These are phyloP conservation scores for Effrenium voratum DNA, from an alignment of 73 alveolate species.

Conservation along the genomic window DNA sequence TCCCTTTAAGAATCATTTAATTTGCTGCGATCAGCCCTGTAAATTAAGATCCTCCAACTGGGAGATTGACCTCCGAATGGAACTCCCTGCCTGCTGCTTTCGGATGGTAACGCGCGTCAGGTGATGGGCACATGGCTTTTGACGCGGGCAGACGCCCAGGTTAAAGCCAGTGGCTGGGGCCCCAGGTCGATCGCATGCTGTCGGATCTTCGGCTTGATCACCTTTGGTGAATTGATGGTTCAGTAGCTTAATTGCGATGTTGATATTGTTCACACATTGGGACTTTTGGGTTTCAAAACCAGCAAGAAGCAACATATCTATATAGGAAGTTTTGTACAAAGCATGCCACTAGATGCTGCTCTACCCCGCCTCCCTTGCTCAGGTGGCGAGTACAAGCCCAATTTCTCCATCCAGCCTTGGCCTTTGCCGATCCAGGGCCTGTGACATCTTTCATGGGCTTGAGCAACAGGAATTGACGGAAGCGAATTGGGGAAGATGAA, in stretches of 20 bases:
- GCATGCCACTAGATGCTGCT: neutral
- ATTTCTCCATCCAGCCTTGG: slow-evolving; percentile 57
- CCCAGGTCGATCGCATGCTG: neutral
- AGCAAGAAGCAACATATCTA: neutral
- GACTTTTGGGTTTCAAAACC: neutral
- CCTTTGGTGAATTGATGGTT: neutral
- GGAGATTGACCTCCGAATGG: too few relatives aligned
- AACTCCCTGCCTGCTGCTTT: too few relatives aligned
- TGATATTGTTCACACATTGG: neutral
- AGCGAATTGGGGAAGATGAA: too few relatives aligned
- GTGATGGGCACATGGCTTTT: slow-evolving; percentile 89
- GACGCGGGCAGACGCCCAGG: slow-evolving; percentile 67
- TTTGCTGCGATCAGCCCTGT: too few relatives aligned
- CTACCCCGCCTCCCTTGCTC: too few relatives aligned
- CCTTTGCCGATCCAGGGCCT: too few relatives aligned
- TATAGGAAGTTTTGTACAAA: neutral
- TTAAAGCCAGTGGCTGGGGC: slow-evolving; percentile 63
- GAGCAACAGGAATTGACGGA: too few relatives aligned
- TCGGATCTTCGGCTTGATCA: neutral
- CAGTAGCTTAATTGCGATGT: neutral
- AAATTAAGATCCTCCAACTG: too few relatives aligned
- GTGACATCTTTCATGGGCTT: too few relatives aligned
- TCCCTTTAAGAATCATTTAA: too few relatives aligned
- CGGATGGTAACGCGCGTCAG: too few relatives aligned
- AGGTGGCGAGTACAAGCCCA: slow-evolving; percentile 86